phyloP scores from a whole-genome alignment of 1,284 basidiomycete species.

The Ganoderma lingzhi region DNA sequence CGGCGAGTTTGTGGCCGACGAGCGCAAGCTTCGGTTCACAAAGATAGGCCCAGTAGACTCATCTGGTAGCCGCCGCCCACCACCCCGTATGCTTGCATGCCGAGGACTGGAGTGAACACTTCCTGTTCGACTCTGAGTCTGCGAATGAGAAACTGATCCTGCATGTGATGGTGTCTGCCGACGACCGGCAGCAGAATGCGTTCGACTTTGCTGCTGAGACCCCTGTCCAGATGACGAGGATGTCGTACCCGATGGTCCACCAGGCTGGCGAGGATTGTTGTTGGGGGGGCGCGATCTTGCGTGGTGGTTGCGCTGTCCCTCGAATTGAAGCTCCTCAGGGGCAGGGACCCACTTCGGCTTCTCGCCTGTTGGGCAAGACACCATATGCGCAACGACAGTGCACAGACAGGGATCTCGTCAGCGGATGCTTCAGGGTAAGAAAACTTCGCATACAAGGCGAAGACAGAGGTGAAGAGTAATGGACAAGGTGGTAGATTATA shows the following conservation, averaged over 20 bases:
- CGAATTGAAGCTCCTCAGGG: constrained; percentile 61
- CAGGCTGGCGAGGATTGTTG: constrained; percentile 13
- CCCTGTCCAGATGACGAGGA: constrained; percentile 37
- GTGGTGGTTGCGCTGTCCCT: constrained; percentile 36
- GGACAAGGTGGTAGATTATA: constrained; percentile 21
- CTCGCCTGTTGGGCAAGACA: constrained; percentile 48
- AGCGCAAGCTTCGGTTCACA: constrained; percentile 35
- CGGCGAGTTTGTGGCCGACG: constrained; percentile 39
- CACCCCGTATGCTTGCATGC: constrained; percentile 41
- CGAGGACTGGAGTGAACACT: constrained; percentile 54
- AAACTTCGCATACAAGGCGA: constrained; percentile 14
- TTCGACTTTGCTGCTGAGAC: constrained; percentile 46
- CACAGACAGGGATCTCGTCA: constrained; percentile 23
- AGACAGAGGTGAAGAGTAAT: constrained; percentile 13
- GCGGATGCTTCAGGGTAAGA: constrained; percentile 15
- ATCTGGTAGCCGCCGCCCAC: constrained; percentile 36
- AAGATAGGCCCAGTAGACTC: constrained; percentile 26
- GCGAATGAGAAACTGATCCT: constrained; percentile 49
- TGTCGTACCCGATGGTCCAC: constrained; percentile 21
- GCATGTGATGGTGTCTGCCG: constrained; percentile 34
- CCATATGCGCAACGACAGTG: constrained; percentile 20
- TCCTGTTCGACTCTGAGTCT: constrained; percentile 49
- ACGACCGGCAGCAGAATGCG: constrained; percentile 38
- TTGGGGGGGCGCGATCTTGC: constrained; percentile 35
- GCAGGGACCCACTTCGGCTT: constrained; percentile 69